A percentile compares a stretch with the other conserved stretches of the same genome.
These are phyloP conservation scores for Haplosporangium sp. DNA, from an alignment of 371 early-diverging fungal species.

Conservation along the genomic window DNA sequence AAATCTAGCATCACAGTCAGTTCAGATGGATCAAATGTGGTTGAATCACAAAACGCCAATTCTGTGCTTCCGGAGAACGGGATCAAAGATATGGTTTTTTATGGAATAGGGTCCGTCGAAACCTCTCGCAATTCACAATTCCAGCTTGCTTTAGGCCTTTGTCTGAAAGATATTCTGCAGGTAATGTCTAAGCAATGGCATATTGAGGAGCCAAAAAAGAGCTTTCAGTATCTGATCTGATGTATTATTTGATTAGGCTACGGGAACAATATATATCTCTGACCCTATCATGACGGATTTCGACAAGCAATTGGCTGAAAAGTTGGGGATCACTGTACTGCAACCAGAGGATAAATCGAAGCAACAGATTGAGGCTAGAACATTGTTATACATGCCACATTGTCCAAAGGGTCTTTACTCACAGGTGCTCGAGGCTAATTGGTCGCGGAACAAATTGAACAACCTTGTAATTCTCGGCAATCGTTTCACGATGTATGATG, in stretches of 20 bases:
- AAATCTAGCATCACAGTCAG: background rate
- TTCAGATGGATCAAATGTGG: background rate
- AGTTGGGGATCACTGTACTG: conserved; percentile 58
- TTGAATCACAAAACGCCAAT: background rate
- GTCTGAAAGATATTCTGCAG: conserved; percentile 63
- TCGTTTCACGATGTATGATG: conserved; percentile 70
- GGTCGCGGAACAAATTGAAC: conserved; percentile 56
- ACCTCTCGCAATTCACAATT: conserved; percentile 68
- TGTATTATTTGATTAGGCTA: conserved; percentile 32
- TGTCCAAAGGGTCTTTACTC: conserved; percentile 74
- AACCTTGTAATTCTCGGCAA: conserved; percentile 65
- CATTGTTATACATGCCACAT: conserved; percentile 82
- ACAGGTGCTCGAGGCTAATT: conserved; percentile 71
- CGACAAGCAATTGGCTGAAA: conserved; percentile 61
- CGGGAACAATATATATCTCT: conserved; percentile 66
- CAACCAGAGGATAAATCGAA: conserved; percentile 59
- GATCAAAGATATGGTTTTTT: conserved; percentile 66
- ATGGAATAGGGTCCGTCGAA: conserved; percentile 74
- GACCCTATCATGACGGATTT: conserved; percentile 74
- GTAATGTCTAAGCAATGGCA: conserved; percentile 29
- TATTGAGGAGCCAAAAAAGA: background rate
- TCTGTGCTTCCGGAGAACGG: background rate
- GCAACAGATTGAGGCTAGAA: conserved; percentile 37
- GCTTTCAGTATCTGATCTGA: background rate
- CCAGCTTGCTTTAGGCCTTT: conserved; percentile 67